phyloP scores from a whole-genome alignment of 2,329 filamentous ascomycete genomes.

The Claviceps arundinis region DNA sequence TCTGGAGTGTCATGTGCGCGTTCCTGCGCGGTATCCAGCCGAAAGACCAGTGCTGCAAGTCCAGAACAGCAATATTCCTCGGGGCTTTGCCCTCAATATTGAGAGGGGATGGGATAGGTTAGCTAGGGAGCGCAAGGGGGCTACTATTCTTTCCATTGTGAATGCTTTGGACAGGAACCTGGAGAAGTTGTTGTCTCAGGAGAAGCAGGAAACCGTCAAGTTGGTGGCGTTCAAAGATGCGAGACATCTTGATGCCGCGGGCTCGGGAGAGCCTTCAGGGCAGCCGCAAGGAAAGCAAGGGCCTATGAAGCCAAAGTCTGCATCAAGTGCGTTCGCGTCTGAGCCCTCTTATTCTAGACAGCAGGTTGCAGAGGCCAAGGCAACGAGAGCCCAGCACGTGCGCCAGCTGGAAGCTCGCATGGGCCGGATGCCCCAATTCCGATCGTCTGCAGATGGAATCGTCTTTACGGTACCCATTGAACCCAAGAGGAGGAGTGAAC shows the following conservation, averaged over 20 bases:
- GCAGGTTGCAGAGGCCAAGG: constrained; percentile 49
- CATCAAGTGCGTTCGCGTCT: constrained; percentile 21
- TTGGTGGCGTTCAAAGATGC: constrained; percentile 49
- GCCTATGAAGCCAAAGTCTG: constrained; percentile 6
- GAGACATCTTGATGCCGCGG: constrained; percentile 26
- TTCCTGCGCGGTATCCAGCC: constrained; percentile 52
- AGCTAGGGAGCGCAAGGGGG: constrained; percentile 37
- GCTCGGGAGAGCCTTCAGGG: neutral
- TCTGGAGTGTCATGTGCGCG: constrained; percentile 52
- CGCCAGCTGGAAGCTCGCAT: constrained; percentile 65
- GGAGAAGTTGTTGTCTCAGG: constrained; percentile 53
- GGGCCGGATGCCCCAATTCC: constrained; percentile 51
- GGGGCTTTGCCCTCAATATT: constrained; percentile 63
- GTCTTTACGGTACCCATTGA: constrained; percentile 60
- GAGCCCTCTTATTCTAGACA: constrained; percentile 41
- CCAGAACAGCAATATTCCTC: constrained; percentile 53
- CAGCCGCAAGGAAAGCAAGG: neutral
- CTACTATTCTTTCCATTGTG: constrained; percentile 51
- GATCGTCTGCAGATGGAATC: constrained; percentile 55
- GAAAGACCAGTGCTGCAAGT: constrained; percentile 46
- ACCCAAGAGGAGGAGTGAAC: constrained; percentile 43
- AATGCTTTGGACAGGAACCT: constrained; percentile 61
- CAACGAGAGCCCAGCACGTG: constrained; percentile 50
- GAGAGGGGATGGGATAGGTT: constrained; percentile 60
- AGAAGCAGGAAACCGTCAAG: constrained; percentile 61